Evolutionary conservation across 768 basidiomycete genomes (phyloP), one percentile per base, ranked within the genome.

Genomic region (Amanita inopinata): DNA sequence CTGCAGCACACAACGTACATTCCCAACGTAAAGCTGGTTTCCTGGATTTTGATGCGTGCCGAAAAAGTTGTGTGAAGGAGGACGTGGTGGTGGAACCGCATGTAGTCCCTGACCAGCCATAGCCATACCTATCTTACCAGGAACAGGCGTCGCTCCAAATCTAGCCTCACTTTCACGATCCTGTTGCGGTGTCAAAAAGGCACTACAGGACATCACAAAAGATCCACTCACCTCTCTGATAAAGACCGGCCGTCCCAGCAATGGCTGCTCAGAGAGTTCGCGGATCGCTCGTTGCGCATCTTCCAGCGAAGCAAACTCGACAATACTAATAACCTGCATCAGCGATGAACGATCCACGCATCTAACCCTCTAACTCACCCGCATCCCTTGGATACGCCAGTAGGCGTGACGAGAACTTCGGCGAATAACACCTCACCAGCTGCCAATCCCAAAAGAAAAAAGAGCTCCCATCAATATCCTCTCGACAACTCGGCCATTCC

Each of bases 361-460:
- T 19, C 20, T 14, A 25, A 18, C 14, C n/a, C 8, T 14, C 31
- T 15, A 5, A 76, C 93, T 65, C 56, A 97, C 96, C 94, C 94
- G 81, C 94, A 99, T 61, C 94, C 94, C 63, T 99, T 99, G 18
- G 93, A 97, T 42, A 94, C 78, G 22, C 94, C 94, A 15, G 87
- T 93, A 11, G 94, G 94, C 4, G 96, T 96, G 53, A 92, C 72
- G 57, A 99, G 80, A 54, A 99, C 91, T 81, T 99, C 94, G 77
- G 94, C 88, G 80, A 99, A 99, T 65, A 94, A 83, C 61, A 97
- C 93, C 74, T 93, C 92, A 75, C 94, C 94, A 80, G 90, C 94
- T 94, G 82, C 78, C 75, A 74, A 80, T 70, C 80, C 80, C 78
- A 72, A 80, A 76, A 79, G 72, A 76, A 85, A 83, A 87, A 45